phyloP scores from a whole-genome alignment of 2,329 filamentous ascomycete genomes.

The Ophiostoma fasciatum region DNA sequence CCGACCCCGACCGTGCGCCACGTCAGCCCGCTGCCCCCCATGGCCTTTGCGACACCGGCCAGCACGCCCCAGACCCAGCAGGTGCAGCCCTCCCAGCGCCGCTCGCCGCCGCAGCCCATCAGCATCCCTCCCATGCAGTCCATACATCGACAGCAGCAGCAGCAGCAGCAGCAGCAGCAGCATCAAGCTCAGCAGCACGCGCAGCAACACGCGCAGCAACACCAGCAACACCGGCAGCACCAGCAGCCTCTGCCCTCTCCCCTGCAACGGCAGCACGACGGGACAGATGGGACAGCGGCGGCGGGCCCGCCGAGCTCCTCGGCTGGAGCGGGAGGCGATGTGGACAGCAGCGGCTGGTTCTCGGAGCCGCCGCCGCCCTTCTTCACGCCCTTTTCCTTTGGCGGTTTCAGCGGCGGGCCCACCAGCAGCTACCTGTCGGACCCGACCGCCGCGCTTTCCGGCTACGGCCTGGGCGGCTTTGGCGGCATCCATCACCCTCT shows the following conservation, averaged over 20 bases:
- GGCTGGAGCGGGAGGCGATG: too few relatives aligned
- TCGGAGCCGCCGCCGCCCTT: conserved; percentile 35
- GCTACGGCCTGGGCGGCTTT: conserved; percentile 11
- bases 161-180: conserved; percentile 17
- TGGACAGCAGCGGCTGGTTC: conserved; percentile 41
- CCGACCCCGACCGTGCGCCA: conserved; percentile 21
- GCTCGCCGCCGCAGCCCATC: conserved; percentile 10
- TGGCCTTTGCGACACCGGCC: conserved; percentile 13
- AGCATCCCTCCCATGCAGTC: not conserved
- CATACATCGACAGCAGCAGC: conserved; percentile 21
- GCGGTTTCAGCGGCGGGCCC: conserved; percentile 19
- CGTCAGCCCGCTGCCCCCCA: conserved; percentile 13
- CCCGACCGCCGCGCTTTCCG: conserved; percentile 12
- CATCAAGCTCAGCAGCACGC: conserved; percentile 1
- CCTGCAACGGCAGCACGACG: conserved; percentile 21
- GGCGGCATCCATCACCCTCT: conserved; percentile 5
- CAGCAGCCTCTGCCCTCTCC: conserved; percentile 15
- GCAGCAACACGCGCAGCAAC: conserved; percentile 1
- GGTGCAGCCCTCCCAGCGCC: conserved; percentile 10
- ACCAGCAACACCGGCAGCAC: not conserved
- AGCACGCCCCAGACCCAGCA: conserved; percentile 13
- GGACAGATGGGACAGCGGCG: conserved; percentile 13
- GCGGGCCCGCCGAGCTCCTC: conserved; percentile 23
- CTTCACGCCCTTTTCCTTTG: conserved; percentile 36
- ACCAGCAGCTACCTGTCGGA: conserved; percentile 12